Evolutionary conservation across 257 asterid species (phyloP).

Genomic region (Nicotiana knightiana): DNA sequence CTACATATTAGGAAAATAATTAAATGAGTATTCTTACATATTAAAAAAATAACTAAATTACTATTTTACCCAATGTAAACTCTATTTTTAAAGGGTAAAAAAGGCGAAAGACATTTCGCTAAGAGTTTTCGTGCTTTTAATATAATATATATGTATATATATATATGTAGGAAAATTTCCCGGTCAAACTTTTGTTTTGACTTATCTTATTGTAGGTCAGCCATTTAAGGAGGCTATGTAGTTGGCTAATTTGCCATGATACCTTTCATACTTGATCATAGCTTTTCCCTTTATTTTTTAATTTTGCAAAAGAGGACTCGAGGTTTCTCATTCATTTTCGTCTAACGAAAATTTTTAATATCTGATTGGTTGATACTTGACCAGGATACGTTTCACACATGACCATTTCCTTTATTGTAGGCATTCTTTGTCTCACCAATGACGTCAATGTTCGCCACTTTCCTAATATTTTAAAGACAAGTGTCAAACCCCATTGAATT

Average conservation of each 20-base stretch:
- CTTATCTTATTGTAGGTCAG: background rate
- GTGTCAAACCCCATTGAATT: background rate
- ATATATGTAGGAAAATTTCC: background rate
- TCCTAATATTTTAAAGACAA: background rate
- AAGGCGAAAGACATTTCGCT: no score
- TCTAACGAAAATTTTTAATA: background rate
- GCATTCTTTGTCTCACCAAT: background rate
- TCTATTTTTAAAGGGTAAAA: no score
- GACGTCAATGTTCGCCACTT: background rate
- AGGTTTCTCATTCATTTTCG: background rate
- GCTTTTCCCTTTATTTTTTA: background rate
- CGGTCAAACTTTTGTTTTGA: background rate
- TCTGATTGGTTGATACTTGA: background rate
- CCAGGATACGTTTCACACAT: background rate
- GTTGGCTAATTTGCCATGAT: background rate
- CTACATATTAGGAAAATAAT: no score
- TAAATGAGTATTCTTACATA: no score
- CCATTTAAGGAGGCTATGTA: background rate
- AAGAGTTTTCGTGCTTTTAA: no score
- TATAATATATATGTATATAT: no score
- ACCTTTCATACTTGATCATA: background rate
- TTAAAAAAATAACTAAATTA: no score
- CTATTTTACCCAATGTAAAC: no score
- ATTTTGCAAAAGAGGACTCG: background rate
- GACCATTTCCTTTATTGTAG: background rate